phyloP scores from a whole-genome alignment of 768 basidiomycete species.

The Mycena alexandri region DNA sequence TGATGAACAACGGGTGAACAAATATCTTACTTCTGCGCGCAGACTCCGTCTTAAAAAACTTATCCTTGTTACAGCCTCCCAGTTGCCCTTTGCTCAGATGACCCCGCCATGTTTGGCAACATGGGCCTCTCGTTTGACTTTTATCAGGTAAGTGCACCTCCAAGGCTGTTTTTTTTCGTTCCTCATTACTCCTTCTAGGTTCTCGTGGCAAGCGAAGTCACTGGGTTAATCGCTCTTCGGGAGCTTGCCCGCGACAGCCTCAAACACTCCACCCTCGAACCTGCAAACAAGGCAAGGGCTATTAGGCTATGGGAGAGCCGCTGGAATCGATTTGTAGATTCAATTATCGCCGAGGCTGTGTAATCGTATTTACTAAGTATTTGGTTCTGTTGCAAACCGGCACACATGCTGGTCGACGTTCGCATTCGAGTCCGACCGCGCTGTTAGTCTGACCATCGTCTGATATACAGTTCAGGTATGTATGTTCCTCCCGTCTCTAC shows the following conservation, averaged over 20 bases:
- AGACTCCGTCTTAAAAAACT: not conserved
- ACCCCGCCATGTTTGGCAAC: slow-evolving; percentile 82
- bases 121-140: slow-evolving; percentile 85
- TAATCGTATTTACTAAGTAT: slow-evolving; percentile 6
- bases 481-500: slow-evolving; percentile 44
- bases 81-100: slow-evolving; percentile 79
- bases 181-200: slow-evolving; percentile 54
- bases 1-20: slow-evolving; percentile 78
- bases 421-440: not conserved
- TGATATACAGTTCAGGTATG: slow-evolving; percentile 49
- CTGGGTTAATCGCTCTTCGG: slow-evolving; percentile 71
- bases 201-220: slow-evolving; percentile 75
- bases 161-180: not conserved
- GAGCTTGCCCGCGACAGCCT: slow-evolving; percentile 77
- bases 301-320: slow-evolving; percentile 59
- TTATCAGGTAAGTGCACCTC: slow-evolving; percentile 65
- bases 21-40: too few relatives aligned
- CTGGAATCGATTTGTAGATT: slow-evolving; percentile 62
- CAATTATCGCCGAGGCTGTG: slow-evolving; percentile 23
- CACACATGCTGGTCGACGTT: slow-evolving; percentile 12
- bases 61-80: slow-evolving; percentile 54
- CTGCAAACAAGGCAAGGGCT: slow-evolving; percentile 59
- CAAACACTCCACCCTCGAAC: slow-evolving; percentile 66
- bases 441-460: slow-evolving; percentile 4
- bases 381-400: slow-evolving; percentile 9